Percentiles rank a stretch among this genome's conserved stretches.
Conservation (phyloP, 2,329 filamentous ascomycete genomes). For the Pyricularia pennisetigena region DNA sequence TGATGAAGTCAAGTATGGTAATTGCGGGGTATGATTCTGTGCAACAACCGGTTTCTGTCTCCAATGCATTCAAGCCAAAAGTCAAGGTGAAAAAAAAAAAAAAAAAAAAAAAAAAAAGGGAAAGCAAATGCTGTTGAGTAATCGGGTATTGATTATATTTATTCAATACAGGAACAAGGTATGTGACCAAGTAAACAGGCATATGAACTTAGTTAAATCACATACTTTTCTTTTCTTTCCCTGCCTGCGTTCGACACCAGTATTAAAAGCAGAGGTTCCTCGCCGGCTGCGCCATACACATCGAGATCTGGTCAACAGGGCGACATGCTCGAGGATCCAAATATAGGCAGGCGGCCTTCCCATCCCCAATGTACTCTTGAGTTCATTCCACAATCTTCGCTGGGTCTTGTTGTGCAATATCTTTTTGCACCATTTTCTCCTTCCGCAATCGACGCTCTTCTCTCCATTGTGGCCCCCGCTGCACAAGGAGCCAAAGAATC, state of each 20-base stretch:
- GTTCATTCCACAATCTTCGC: not conserved
- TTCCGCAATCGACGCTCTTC: slow-evolving; percentile 24
- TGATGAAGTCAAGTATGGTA: not conserved
- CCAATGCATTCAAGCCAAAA: too few relatives aligned
- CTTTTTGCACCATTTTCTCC: slow-evolving; percentile 17
- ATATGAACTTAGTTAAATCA: not conserved
- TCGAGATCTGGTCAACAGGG: not conserved
- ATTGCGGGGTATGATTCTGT: not conserved
- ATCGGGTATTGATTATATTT: not conserved
- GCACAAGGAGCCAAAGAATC: slow-evolving; percentile 35
- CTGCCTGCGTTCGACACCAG: not conserved
- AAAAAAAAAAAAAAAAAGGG: too few relatives aligned
- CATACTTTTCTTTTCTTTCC: too few relatives aligned
- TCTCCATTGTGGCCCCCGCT: slow-evolving; percentile 40
- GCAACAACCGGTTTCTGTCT: not conserved
- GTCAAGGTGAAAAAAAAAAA: too few relatives aligned
- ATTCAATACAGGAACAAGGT: too few relatives aligned
- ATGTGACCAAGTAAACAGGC: too few relatives aligned
- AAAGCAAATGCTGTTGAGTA: not conserved
- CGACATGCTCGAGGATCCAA: not conserved
- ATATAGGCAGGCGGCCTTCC: not conserved
- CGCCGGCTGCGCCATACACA: not conserved
- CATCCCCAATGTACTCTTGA: not conserved
- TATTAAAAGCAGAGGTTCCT: not conserved
- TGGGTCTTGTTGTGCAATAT: slow-evolving; percentile 15